Conservation (phyloP, 306 rosid genomes). For the Cicer cuneatum region DNA sequence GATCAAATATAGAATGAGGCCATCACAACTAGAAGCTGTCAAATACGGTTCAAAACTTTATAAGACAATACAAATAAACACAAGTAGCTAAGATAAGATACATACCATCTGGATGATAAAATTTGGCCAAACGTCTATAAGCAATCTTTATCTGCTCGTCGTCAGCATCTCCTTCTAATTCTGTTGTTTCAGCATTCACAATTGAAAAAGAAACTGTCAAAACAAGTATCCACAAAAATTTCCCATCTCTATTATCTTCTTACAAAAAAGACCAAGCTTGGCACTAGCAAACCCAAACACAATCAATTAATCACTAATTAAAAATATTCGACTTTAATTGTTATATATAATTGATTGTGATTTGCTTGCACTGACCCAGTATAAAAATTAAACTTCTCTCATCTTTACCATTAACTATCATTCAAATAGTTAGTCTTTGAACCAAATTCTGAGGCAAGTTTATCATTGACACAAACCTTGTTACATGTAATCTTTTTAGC, state of each 20-base stretch:
- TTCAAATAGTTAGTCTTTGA: neutral
- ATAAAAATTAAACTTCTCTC: neutral
- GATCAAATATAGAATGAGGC: neutral
- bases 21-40: constrained; percentile 33
- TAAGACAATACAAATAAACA: constrained; percentile 10
- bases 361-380: too few relatives aligned
- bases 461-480: neutral
- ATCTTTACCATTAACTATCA: constrained; percentile 8
- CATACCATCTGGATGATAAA: constrained; percentile 98
- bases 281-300: constrained; percentile 7
- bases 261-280: constrained; percentile 13
- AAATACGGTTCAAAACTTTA: constrained; percentile 20
- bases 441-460: neutral
- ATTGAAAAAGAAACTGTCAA: constrained; percentile 37
- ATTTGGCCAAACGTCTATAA: constrained; percentile 91
- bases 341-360: too few relatives aligned
- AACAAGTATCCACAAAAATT: constrained; percentile 17
- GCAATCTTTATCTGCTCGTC: constrained; percentile 89
- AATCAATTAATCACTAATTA: neutral
- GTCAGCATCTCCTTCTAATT: constrained; percentile 79
- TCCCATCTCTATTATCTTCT: constrained; percentile 36
- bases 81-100: constrained; percentile 35
- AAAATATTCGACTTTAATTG: too few relatives aligned
- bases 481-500: constrained; percentile 29
- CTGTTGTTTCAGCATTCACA: constrained; percentile 51